Evolutionary conservation across 1,284 basidiomycete species (phyloP), one percentile per base, ranked within the genome.

Genomic region (Trichosporon sp.): DNA sequence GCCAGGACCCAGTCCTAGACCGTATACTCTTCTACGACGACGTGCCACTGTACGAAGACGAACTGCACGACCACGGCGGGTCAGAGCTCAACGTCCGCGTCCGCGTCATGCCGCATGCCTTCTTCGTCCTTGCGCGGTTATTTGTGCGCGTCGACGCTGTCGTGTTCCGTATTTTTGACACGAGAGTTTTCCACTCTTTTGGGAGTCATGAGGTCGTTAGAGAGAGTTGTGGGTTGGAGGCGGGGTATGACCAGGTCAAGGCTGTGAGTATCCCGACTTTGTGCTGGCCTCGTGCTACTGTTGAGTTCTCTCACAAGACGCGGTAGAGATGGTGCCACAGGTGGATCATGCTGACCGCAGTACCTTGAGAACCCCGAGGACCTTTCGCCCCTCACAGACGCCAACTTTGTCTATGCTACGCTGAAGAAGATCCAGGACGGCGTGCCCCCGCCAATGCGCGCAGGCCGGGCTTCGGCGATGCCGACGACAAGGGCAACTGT

Each of bases 51-150:
- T 97, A 90, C 73, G 93, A 97, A 73, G 92, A 95, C 75, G 95
- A 97, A 77, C 82, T 97, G 57, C 92, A 96, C 74, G 94, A 97
- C 74, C 95, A 96, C 73, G 94, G 94, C 1, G 87, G 90, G 11
- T 92, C 92, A 0, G 85, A 86, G 54, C 80, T 92, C 5, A 84
- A 92, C 27, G 88, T 92, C 58, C 85, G 92, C 71, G 91, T 96
- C 93, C 88, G 96, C 62, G 94, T 99, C 56, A 99, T 99, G 95
- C 94, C 95, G 0, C 89, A 88, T n/a, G 95, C 90, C 58, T 85
- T 97, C 70, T 95, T 98, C 79, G 87, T 98, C 67, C 86, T 99
- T 9, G 85, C 88, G 1, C 86, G 96, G 7, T 92, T 97, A 78
- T 93, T 91, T n/a, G 83, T 99, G 4, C 87, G 96, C 21, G 94